phyloP scores from a whole-genome alignment of 495 filamentous ascomycete genomes.

The Corynascus novoguineensis region DNA sequence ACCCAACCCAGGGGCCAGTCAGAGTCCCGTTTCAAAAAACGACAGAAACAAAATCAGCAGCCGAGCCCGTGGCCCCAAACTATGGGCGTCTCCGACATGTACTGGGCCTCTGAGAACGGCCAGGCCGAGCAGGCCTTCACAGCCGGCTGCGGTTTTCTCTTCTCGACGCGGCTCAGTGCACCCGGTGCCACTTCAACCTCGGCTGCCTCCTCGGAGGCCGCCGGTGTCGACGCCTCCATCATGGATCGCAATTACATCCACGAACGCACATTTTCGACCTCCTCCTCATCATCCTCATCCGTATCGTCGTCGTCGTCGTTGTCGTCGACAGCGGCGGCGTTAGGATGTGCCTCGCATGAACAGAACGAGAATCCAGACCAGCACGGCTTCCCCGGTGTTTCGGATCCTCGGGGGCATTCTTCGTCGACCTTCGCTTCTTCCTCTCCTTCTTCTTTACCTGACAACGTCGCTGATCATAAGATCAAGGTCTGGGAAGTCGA shows the following conservation, averaged over 20 bases:
- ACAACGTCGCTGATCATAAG: no score
- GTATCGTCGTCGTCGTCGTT: no score
- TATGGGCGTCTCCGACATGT: constrained; percentile 14
- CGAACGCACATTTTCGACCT: no score
- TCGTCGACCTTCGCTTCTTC: no score
- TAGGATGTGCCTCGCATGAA: no score
- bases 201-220: neutral
- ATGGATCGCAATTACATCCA: no score
- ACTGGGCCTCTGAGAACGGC: constrained; percentile 9
- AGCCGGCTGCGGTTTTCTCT: neutral
- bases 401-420: no score
- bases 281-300: no score
- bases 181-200: no score
- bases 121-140: constrained; percentile 1
- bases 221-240: neutral
- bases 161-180: neutral
- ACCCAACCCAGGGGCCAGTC: neutral
- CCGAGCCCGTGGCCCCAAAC: neutral
- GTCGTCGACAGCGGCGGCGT: no score
- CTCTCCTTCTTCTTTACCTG: neutral
- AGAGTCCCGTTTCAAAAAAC: neutral
- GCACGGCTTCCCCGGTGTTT: no score
- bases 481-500: constrained; percentile 17
- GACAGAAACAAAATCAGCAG: neutral
- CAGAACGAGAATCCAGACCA: no score